These are phyloP conservation scores for Cryptosporidium felis DNA, from an alignment of 169 alveolate species.

Conservation along the genomic window DNA sequence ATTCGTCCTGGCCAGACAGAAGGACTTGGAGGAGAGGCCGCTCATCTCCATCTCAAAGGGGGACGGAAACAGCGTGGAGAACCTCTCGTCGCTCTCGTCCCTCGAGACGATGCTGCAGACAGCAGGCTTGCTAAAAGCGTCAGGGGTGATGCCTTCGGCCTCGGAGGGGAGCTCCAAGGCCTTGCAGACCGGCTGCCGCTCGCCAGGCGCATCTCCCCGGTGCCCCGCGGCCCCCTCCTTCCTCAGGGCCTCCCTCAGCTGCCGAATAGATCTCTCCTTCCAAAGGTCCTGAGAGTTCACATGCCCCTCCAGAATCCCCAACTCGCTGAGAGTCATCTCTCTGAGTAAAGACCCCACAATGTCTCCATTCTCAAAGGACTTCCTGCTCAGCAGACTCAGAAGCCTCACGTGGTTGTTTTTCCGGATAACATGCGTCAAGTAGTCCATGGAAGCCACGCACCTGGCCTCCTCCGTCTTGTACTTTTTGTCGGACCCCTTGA, in stretches of 20 bases:
- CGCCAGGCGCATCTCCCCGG: no score
- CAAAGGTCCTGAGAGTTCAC: conserved; percentile 83
- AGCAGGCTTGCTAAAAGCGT: no score
- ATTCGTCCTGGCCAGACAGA: background rate
- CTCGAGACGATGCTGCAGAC: background rate
- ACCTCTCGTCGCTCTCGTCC: background rate
- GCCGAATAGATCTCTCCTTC: conserved; percentile 23
- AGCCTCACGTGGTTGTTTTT: conserved; percentile 32
- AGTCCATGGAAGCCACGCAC: conserved; percentile 54
- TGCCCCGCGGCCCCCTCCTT: no score
- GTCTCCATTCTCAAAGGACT: conserved; percentile 75
- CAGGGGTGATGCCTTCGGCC: no score
- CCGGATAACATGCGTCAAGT: conserved; percentile 28
- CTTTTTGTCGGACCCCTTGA: conserved; percentile 78
- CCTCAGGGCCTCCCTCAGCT: no score
- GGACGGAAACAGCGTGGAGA: conserved; percentile 16
- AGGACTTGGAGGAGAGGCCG: background rate
- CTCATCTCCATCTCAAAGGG: conserved; percentile 9
- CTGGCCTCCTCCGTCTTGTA: conserved; percentile 61
- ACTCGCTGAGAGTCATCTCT: conserved; percentile 82
- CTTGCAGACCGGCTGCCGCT: no score
- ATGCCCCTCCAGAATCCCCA: conserved; percentile 86
- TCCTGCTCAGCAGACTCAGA: conserved; percentile 6
- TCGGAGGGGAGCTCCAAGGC: no score
- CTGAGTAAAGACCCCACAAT: conserved; percentile 81